Conservation (phyloP, 495 filamentous ascomycete genomes). For the Chaetomium fimeti region DNA sequence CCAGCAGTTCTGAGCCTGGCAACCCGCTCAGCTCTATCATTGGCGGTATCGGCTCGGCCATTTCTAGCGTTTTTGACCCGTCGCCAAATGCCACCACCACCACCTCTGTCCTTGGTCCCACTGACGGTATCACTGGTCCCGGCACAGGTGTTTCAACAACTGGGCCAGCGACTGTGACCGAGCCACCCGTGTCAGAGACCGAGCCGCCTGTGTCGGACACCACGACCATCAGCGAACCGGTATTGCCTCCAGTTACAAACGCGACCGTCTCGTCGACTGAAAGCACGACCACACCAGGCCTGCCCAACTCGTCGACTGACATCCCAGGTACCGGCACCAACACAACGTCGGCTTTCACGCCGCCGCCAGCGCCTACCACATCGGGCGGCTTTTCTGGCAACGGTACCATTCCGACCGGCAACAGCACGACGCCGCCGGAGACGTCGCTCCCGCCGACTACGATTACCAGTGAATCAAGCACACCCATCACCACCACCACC, state of each 20-base stretch:
- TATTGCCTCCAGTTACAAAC: neutral
- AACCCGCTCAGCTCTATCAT: constrained; percentile 13
- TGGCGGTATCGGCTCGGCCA: constrained; percentile 8
- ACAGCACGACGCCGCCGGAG: constrained; percentile 8
- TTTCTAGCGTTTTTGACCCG: constrained; percentile 4
- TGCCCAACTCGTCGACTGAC: neutral
- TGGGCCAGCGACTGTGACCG: constrained; percentile 4
- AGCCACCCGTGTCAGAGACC: neutral
- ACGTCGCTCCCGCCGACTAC: neutral
- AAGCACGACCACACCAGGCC: neutral
- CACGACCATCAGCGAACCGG: neutral
- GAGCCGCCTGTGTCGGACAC: neutral
- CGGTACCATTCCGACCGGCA: constrained; percentile 4
- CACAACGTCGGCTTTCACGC: neutral
- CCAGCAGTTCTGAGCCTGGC: neutral
- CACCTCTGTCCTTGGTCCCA: neutral
- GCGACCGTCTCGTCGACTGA: neutral
- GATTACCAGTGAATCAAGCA: neutral
- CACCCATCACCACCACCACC: neutral
- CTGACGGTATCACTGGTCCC: constrained; percentile 12
- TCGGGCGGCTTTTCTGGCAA: neutral
- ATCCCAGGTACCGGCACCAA: neutral
- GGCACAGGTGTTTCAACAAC: constrained; percentile 7
- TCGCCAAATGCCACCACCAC: neutral
- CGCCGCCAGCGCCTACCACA: neutral